phyloP scores from a whole-genome alignment of 2,329 filamentous ascomycete species.

The Penicillium sp. region DNA sequence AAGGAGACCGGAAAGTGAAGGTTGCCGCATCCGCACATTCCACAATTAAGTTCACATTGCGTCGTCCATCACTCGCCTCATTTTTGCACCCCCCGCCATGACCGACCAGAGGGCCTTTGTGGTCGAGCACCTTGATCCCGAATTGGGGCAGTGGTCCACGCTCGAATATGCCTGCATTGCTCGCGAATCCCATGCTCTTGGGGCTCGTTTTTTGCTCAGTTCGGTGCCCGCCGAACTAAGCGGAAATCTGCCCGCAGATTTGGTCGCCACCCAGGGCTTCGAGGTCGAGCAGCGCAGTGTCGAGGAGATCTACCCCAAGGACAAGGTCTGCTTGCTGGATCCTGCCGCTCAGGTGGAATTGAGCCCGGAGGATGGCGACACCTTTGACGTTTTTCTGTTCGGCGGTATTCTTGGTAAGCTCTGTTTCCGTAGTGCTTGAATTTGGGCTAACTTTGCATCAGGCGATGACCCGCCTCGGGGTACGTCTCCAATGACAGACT shows the following conservation, averaged over 20 bases:
- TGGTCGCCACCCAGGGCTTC: constrained; percentile 63
- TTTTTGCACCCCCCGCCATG: constrained; percentile 20
- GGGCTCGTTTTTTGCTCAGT: constrained; percentile 74
- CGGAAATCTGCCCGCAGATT: constrained; percentile 52
- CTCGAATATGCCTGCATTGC: constrained; percentile 90
- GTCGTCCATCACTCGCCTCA: constrained; percentile 1
- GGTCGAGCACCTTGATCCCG: constrained; percentile 93
- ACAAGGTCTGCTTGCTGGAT: constrained; percentile 82
- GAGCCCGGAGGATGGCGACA: constrained; percentile 74
- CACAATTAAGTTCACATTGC: constrained; percentile 1
- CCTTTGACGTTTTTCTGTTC: constrained; percentile 90
- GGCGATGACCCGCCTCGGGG: constrained; percentile 92
- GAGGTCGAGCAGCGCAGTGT: constrained; percentile 73
- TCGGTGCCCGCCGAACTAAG: constrained; percentile 68
- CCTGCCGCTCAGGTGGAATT: constrained; percentile 79
- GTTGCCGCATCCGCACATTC: constrained; percentile 10
- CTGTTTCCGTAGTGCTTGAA: neutral
- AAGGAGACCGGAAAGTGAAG: neutral
- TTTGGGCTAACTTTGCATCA: constrained; percentile 35
- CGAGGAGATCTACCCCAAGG: constrained; percentile 75
- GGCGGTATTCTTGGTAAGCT: constrained; percentile 83
- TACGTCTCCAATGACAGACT: constrained; percentile 44
- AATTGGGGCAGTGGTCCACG: constrained; percentile 90
- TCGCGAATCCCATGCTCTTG: constrained; percentile 67
- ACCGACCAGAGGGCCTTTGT: constrained; percentile 63